Conservation (phyloP, 208 protist genomes). For the Leishmania martiniquensis region DNA sequence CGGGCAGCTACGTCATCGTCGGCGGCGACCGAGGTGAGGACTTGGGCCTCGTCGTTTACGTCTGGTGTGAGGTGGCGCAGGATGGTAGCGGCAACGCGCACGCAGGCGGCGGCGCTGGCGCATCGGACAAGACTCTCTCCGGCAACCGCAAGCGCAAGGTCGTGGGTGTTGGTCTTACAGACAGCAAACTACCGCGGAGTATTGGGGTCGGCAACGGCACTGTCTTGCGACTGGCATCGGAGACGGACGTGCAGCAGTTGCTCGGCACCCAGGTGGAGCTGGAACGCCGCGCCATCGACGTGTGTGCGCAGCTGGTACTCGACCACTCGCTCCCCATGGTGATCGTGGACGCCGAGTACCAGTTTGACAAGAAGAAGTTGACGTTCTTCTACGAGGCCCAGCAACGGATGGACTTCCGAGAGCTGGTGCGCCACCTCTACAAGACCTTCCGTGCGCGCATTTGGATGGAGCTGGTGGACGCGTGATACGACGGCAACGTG, state of each 20-base stretch:
- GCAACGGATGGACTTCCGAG: conserved; percentile 90
- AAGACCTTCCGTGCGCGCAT: conserved; percentile 90
- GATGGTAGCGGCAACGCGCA: not conserved
- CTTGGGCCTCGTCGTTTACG: conserved; percentile 84
- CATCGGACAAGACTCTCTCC: not conserved
- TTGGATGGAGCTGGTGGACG: conserved; percentile 89
- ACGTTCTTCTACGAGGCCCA: conserved; percentile 92
- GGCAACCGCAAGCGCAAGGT: conserved; percentile 27
- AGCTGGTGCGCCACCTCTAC: conserved; percentile 89
- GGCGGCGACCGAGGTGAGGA: conserved; percentile 90
- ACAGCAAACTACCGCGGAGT: conserved; percentile 55
- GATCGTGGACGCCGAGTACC: conserved; percentile 92
- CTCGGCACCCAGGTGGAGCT: conserved; percentile 78
- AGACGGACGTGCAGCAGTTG: conserved; percentile 70
- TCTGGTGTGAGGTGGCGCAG: conserved; percentile 65
- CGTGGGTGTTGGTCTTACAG: conserved; percentile 58
- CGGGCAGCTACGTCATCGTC: conserved; percentile 86
- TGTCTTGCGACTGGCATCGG: conserved; percentile 68
- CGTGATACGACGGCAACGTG: conserved; percentile 5
- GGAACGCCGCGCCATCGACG: conserved; percentile 81
- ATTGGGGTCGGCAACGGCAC: conserved; percentile 82
- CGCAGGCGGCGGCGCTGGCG: not conserved
- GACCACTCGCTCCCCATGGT: conserved; percentile 87
- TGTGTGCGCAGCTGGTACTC: conserved; percentile 76
- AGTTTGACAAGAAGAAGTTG: conserved; percentile 93